A percentile compares a stretch with the other conserved stretches of the same genome.
These are phyloP conservation scores for Neoascochyta sp. DNA, from an alignment of 2,329 filamentous ascomycete species.

Conservation along the genomic window DNA sequence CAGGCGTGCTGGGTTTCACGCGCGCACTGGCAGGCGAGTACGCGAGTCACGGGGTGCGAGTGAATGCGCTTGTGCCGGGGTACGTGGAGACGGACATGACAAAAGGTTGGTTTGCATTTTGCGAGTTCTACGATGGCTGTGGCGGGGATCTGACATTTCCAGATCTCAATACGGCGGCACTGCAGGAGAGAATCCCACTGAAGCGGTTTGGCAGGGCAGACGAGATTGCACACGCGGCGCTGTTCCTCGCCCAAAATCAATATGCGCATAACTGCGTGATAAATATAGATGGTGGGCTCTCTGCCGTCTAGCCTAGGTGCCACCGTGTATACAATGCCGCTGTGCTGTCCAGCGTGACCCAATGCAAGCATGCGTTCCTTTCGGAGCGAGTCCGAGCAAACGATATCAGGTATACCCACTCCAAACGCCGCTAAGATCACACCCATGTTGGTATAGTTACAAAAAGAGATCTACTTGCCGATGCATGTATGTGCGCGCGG, in stretches of 20 bases:
- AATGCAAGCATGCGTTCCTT: neutral
- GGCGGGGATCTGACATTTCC: too few relatives aligned
- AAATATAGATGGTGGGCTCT: conserved; percentile 81
- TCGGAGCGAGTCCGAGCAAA: conserved; percentile 1
- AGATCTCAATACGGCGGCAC: conserved; percentile 33
- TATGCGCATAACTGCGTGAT: conserved; percentile 86
- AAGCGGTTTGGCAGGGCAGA: conserved; percentile 62
- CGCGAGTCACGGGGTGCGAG: conserved; percentile 60
- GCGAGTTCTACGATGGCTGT: too few relatives aligned
- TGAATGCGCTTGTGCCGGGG: conserved; percentile 78
- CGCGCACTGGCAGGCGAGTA: conserved; percentile 63
- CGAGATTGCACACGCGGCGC: conserved; percentile 77
- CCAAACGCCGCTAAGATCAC: conserved; percentile 11
- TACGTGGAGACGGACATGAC: conserved; percentile 84
- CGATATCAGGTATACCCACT: conserved; percentile 12
- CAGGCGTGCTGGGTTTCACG: conserved; percentile 70
- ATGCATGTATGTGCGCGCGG: too few relatives aligned
- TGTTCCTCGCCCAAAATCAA: conserved; percentile 71
- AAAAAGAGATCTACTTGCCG: too few relatives aligned
- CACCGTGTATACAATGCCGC: neutral
- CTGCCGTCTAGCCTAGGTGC: conserved; percentile 47
- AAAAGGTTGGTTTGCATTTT: conserved; percentile 51
- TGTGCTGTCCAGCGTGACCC: neutral
- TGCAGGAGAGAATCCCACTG: conserved; percentile 57
- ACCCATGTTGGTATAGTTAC: conserved; percentile 13